Percentiles rank a stretch among this genome's conserved stretches.
These are phyloP conservation scores for Aegle marmelos DNA, from an alignment of 345 rosid genomes.

Conservation along the genomic window DNA sequence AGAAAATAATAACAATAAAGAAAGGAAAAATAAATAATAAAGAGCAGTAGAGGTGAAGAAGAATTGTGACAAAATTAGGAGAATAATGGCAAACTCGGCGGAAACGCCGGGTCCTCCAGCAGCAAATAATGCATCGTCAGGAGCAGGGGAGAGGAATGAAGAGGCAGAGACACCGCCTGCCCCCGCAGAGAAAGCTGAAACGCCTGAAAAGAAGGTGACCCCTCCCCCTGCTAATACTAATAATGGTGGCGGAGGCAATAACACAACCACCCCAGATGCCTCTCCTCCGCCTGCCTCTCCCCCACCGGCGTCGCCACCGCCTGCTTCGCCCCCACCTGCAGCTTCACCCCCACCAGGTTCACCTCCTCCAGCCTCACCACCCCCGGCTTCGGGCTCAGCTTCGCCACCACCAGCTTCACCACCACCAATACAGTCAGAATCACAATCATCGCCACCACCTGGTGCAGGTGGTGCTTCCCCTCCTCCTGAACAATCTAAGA, in stretches of 20 bases:
- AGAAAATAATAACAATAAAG: background rate
- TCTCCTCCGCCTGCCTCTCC: conserved; percentile 18
- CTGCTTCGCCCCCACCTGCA: conserved; percentile 20
- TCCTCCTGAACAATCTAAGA: conserved; percentile 19
- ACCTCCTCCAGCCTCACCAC: conserved; percentile 17
- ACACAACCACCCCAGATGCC: background rate
- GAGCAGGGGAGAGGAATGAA: background rate
- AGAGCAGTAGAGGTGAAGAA: background rate
- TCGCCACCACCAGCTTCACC: conserved; percentile 9
- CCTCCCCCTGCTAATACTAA: conserved; percentile 15
- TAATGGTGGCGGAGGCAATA: background rate
- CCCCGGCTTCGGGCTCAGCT: conserved; percentile 12
- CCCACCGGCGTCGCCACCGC: conserved; percentile 22
- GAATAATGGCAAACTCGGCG: conserved; percentile 44
- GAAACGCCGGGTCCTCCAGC: conserved; percentile 33
- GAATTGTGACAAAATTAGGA: background rate
- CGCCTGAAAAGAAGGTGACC: conserved; percentile 14
- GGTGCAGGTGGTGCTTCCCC: conserved; percentile 1
- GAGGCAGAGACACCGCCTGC: conserved; percentile 18
- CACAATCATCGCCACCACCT: background rate
- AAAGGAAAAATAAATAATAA: background rate
- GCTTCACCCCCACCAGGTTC: conserved; percentile 19
- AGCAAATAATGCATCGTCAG: background rate
- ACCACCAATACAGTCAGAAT: conserved; percentile 4
- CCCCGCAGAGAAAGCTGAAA: conserved; percentile 13